Conservation (phyloP, 768 basidiomycete genomes). For the Rhodotorula kratochvilovae region DNA sequence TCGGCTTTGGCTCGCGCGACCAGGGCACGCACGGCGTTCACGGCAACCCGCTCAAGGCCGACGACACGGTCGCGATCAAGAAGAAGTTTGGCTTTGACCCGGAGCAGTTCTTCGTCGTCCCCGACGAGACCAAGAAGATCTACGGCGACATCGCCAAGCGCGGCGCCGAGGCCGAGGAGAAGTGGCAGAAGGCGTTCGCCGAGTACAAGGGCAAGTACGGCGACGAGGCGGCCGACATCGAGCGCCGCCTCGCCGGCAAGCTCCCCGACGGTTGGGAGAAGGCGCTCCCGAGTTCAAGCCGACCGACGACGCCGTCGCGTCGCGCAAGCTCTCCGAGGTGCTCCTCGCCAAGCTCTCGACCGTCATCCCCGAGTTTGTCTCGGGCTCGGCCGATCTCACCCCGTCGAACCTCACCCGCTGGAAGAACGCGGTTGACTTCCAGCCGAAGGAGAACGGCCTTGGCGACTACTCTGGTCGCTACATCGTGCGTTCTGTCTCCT, state of each 20-base stretch:
- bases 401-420: conserved; percentile 60
- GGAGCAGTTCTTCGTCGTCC: conserved; percentile 71
- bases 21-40: conserved; percentile 93
- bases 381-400: conserved; percentile 46
- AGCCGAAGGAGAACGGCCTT: conserved; percentile 75
- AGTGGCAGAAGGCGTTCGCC: conserved; percentile 67
- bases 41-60: conserved; percentile 85
- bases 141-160: conserved; percentile 66
- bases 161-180: conserved; percentile 66
- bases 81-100: conserved; percentile 75
- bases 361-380: conserved; percentile 67
- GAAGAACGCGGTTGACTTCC: conserved; percentile 82
- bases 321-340: conserved; percentile 88
- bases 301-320: conserved; percentile 76
- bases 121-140: conserved; percentile 63
- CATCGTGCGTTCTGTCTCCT: conserved; percentile 49
- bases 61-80: conserved; percentile 80
- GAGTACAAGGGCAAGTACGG: conserved; percentile 75
- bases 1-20: conserved; percentile 87
- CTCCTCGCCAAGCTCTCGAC: conserved; percentile 71
- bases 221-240: conserved; percentile 75
- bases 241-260: conserved; percentile 73
- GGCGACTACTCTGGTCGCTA: conserved; percentile 83
- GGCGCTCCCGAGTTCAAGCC: conserved; percentile 74
- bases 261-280: conserved; percentile 85